Evolutionary conservation across 352 stramenopile species (phyloP), one percentile per base, ranked within the genome.

Genomic region (Phytophthora brassicae): DNA sequence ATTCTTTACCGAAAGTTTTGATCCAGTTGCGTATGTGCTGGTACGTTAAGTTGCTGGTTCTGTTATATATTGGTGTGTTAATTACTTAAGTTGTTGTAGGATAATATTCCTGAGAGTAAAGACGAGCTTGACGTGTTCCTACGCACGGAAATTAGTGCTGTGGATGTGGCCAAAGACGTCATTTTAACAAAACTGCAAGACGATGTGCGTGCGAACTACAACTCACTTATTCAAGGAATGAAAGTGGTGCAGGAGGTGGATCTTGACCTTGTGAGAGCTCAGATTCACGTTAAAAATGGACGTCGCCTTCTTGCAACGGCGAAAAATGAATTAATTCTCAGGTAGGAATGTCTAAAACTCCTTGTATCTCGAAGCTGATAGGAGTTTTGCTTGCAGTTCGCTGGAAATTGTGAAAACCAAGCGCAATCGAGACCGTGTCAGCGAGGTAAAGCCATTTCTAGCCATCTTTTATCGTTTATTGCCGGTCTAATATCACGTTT

Each of bases 211-310:
- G 72, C 72, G 7, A 94, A 95, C 43, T 81, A 93, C 56, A 79
- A 75, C 41, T 70, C 84, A 28, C 79, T 95, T 22, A 92, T 94
- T 53, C 73, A 94, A 61, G 87, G 87, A 16, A 92, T 95, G 82
- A 93, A 89, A 36, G 81, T 91, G 23, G 87, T 95, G 41, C 84
- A 95, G 41, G 86, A 95, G 29, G 87, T 95, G 20, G 87, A 95
- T 63, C 60, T 95, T 17, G 85, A 95, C 56, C 70, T 95, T 26
- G 75, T 92, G 44, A 77, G 83, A 35, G 86, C 87, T 19, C 83
- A 94, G 54, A 94, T 95, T 36, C 87, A 95, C 53, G 87, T 95
- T 39, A 95, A 94, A 23, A 95, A 95, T 24, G 87, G 84, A 9
- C 75, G 87, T 1, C 78, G 85, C 8, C 64, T 94, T 38, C 74